phyloP scores from a whole-genome alignment of 2,329 filamentous ascomycete genomes.

The Lizonia empirigonia region DNA sequence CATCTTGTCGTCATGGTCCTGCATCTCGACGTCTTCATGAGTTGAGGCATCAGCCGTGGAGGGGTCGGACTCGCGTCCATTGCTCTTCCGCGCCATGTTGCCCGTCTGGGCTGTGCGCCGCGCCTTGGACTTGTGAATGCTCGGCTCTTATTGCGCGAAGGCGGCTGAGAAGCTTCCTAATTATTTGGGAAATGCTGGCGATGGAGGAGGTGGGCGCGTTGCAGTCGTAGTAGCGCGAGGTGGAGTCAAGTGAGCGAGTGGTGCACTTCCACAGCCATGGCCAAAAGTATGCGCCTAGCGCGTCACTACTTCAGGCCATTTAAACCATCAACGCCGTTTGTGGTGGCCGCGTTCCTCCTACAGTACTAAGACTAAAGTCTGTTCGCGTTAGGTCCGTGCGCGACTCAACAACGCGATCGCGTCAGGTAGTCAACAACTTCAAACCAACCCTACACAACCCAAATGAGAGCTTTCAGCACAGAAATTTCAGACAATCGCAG shows the following conservation, averaged over 20 bases:
- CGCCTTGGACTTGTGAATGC: constrained; percentile 24
- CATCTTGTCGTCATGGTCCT: constrained; percentile 41
- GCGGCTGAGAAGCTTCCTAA: constrained; percentile 6
- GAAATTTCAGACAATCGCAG: too few relatives aligned
- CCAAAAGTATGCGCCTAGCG: constrained; percentile 17
- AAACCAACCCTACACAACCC: too few relatives aligned
- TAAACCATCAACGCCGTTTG: constrained; percentile 7
- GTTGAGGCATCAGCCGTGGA: constrained; percentile 47
- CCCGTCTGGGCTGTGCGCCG: constrained; percentile 43
- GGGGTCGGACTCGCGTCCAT: constrained; percentile 41
- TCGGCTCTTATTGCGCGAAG: constrained; percentile 9
- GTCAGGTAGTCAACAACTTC: too few relatives aligned
- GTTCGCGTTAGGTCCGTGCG: too few relatives aligned
- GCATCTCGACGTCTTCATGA: constrained; percentile 48
- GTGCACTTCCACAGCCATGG: constrained; percentile 16
- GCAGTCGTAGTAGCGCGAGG: constrained; percentile 11
- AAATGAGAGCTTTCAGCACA: too few relatives aligned
- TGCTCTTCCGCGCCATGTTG: constrained; percentile 50
- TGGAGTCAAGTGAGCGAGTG: constrained; percentile 17
- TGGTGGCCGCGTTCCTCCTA: constrained; percentile 9
- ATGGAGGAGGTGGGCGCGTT: constrained; percentile 33
- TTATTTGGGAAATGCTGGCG: constrained; percentile 14
- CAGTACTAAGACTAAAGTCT: too few relatives aligned
- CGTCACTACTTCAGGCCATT: constrained; percentile 10
- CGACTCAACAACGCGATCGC: too few relatives aligned